Base-by-base conservation (phyloP, 129 eudicot genomes). In the Chrysanthemum makinoi region DNA sequence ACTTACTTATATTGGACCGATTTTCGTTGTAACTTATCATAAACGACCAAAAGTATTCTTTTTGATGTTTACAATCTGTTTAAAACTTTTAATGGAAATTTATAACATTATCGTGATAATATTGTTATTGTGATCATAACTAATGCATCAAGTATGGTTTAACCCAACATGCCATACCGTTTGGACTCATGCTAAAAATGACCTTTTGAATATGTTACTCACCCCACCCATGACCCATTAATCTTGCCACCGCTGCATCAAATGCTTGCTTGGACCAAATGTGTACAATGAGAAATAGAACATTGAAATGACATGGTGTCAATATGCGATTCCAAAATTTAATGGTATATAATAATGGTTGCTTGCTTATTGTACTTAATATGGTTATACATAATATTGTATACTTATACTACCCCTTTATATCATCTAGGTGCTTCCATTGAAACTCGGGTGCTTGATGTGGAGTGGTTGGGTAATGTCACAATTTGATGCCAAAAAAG, bases 271-370 rank as follows among this genome's bases (percentile, higher is more conserved):
- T 64, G 51, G 9, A 68, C 20, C 73, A 53, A 54, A 16, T 17
- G 17, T 39, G 28, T 33, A 15, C n/a, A 84, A 85, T 74, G 90
- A 81, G 72, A 76, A 76, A 33, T 83, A 78, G 13, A 80, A 83
- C 72, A 83, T 93, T 18, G 98, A 93, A 74, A 72, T 83, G 61
- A 57, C 71, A 54, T 87, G 96, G 98, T 87, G 96, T 69, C 96
- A 89, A 60, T 75, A 79, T 69, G 87, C 87, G 35, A 72, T 80
- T 39, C 90, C 96, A 44, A 93, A 86, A 57, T 93, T 87, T 71
- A 64, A 69, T 46, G 98, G 98, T 89, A 83, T 17, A 15, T 4
- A 5, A 33, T 2, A 48, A 62, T 15, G 17, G 46, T 52, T 68
- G n/a, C n/a, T 5, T 69, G 6, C 10, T 61, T 49, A 19, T 3